A percentile compares a stretch with the other conserved stretches of the same genome.
Evolutionary conservation across 352 stramenopile genomes (phyloP).

Genomic region (Phytopythium delawarense): DNA sequence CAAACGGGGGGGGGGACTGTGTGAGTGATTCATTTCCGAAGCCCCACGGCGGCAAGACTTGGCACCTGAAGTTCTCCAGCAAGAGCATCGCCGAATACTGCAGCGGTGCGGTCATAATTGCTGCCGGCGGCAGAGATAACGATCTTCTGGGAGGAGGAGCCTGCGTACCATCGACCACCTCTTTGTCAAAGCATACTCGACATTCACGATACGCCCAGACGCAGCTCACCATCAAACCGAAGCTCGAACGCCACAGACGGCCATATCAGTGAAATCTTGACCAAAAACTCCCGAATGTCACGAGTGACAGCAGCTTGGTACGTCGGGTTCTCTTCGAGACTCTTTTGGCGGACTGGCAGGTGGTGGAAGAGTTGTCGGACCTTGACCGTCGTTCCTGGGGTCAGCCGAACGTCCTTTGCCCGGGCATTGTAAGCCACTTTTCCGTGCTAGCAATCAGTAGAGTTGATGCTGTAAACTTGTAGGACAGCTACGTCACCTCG

Average conservation of each 20-base stretch:
- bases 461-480: too few relatives aligned
- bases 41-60: too few relatives aligned
- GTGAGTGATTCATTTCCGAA: background rate
- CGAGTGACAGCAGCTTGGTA: constrained; percentile 22
- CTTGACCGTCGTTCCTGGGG: constrained; percentile 42
- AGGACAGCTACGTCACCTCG: too few relatives aligned
- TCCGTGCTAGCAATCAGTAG: constrained; percentile 25
- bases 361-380: constrained; percentile 53
- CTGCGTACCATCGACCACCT: constrained; percentile 1
- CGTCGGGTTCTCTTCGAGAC: constrained; percentile 31
- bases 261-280: constrained; percentile 70
- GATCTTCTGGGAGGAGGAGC: background rate
- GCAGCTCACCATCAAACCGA: constrained; percentile 31
- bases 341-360: constrained; percentile 51
- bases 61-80: constrained; percentile 35
- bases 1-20: constrained; percentile 3
- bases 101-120: constrained; percentile 33
- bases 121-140: background rate
- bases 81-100: constrained; percentile 38
- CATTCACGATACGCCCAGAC: background rate
- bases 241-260: constrained; percentile 56
- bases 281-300: constrained; percentile 42
- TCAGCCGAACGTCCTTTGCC: constrained; percentile 27
- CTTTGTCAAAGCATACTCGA: constrained; percentile 4
- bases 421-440: constrained; percentile 55